A percentile compares a stretch with the other conserved stretches of the same genome.
These are phyloP conservation scores for Nowakowskiella sp. DNA, from an alignment of 192 early-diverging fungal genomes.

Conservation along the genomic window DNA sequence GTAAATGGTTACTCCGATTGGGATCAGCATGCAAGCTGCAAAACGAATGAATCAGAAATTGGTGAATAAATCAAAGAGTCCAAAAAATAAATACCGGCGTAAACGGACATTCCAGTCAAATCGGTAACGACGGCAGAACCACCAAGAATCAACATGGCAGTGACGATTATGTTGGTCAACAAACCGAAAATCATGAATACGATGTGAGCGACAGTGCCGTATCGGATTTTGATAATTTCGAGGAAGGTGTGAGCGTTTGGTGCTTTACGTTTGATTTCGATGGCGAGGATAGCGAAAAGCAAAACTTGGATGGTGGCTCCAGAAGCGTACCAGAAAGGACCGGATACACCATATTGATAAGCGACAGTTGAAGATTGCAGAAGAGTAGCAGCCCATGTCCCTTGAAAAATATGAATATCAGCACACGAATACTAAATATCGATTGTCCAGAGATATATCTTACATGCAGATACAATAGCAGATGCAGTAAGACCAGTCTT, in stretches of 20 bases:
- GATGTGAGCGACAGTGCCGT: slow-evolving; percentile 52
- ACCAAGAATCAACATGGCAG: slow-evolving; percentile 64
- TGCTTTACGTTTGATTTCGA: slow-evolving; percentile 62
- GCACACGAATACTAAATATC: slow-evolving; percentile 1
- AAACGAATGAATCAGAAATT: too few relatives aligned
- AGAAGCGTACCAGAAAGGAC: slow-evolving; percentile 59
- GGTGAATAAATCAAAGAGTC: too few relatives aligned
- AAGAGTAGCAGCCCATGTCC: slow-evolving; percentile 64
- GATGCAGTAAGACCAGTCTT: slow-evolving; percentile 63
- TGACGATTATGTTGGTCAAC: slow-evolving; percentile 48
- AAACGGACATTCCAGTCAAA: slow-evolving; percentile 59
- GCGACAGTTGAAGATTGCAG: slow-evolving; percentile 62
- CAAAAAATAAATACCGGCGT: too few relatives aligned
- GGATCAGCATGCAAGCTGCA: slow-evolving; percentile 57
- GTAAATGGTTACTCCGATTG: slow-evolving; percentile 60
- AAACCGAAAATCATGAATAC: slow-evolving; percentile 43
- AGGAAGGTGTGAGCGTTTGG: slow-evolving; percentile 70
- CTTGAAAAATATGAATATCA: not conserved
- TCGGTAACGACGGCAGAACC: slow-evolving; percentile 59
- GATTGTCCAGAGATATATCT: slow-evolving; percentile 17
- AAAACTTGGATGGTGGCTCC: slow-evolving; percentile 64
- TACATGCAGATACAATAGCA: slow-evolving; percentile 55
- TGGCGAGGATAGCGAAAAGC: slow-evolving; percentile 64
- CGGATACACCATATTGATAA: slow-evolving; percentile 53
- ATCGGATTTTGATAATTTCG: slow-evolving; percentile 58